Evolutionary conservation across 148 eudicot species (phyloP), one percentile per base, ranked within the genome.

Genomic region (Fagopyrum esculentum): DNA sequence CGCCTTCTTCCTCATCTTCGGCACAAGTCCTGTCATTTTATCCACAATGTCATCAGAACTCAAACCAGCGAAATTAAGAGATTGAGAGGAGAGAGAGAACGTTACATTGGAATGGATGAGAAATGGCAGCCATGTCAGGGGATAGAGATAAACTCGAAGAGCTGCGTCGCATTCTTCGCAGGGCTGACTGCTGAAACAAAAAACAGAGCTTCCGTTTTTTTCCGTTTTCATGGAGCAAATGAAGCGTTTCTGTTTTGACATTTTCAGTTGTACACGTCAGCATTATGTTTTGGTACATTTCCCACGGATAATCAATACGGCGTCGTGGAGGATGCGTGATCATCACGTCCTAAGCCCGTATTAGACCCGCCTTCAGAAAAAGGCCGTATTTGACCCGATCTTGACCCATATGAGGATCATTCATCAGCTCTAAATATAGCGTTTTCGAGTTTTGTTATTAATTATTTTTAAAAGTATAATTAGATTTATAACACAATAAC

Each of bases 1-100:
- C 69, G 63, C 57, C 69, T 60, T 66, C 75, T 71, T 76, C 78
- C 17, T 73, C 51, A n/a, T 77, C 60, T 43, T 72, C 74, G 45
- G 63, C 75, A 17, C 11, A 8, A 49, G 12, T 7, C 52, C 52
- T 49, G 52, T 49, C 52, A 49, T 49, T 35, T 35, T 35, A 35
- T 35, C 40, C 40, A 35, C 40, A 35, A 35, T 35, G 40, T 35
- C 40, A 35, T 35, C 40, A 35, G 40, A 35, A 35, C 40, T 35
- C 40, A 35, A 35, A 35, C 40, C 40, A 35, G 40, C 40, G 40
- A 1, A 35, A 35, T 35, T 35, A 35, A 35, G 40, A 35, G 40
- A 35, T 35, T 1, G 40, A 35, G 40, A 35, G 40, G 40, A 35
- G 40, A 35, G 2, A 35, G 40, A 35, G 2, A 35, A 35, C 40